Evolutionary conservation across 371 early-diverging fungal species (phyloP), one percentile per base, ranked within the genome.

Genomic region (Mortierella sp.): DNA sequence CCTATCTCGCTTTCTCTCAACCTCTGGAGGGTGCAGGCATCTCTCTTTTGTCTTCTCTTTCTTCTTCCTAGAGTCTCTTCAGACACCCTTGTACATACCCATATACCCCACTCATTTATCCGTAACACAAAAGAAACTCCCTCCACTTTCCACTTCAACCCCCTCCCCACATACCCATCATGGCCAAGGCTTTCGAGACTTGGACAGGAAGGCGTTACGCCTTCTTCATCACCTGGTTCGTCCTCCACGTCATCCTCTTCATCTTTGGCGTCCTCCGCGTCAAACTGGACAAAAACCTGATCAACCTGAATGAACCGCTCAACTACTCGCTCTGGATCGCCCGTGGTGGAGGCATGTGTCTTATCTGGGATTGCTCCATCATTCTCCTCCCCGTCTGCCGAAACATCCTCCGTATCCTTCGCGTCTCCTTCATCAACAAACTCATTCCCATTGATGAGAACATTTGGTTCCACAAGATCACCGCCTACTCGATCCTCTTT

Each of bases 361-460:
- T 87, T 16, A 81, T 79, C 57, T 71, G 84, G 61, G 82, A 84
- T 59, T 81, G 82, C 31, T 93, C 87, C 47, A 69, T 93, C 34
- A 84, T 94, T 31, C 82, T 94, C 53, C 80, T 94, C 60, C 92
- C 94, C n/a, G 88, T 94, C 46, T 93, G 94, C 80, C 83, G 93
- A 13, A 94, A 88, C 61, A 76, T 91, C 45, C 89, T 94, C 43
- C 89, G 91, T 54, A 80, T 82, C 45, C 68, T 89, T 23, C 85
- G 89, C 30, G 81, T 81, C 30, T 82, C 83, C 24, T 79, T 83
- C 57, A 54, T 89, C 53, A 82, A 84, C 80, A 78, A 72, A 27
- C 62, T 89, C 34, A 80, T 91, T 12, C 83, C 86, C 14, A 80
- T 92, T 23, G 92, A 92, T 62, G 86, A 91, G 65, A 89, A 88